phyloP scores from a whole-genome alignment of 345 rosid genomes.

The Combretum micranthum region DNA sequence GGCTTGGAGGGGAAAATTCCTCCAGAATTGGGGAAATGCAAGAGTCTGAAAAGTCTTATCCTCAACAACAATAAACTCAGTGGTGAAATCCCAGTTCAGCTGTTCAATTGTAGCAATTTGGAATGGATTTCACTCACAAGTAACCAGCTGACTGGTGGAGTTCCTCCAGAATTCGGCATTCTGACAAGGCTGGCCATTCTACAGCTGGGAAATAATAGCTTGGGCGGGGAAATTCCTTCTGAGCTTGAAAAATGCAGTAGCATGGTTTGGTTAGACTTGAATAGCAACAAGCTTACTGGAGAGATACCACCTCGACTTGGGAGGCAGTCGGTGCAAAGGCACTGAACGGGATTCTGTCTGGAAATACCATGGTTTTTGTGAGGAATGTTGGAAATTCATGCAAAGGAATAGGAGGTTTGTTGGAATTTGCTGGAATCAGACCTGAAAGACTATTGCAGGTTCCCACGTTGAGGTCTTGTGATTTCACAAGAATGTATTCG shows the following conservation, averaged over 20 bases:
- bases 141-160: slow-evolving; percentile 60
- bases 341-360: slow-evolving; percentile 64
- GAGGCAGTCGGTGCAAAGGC: slow-evolving; percentile 80
- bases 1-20: slow-evolving; percentile 74
- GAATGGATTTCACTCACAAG: slow-evolving; percentile 94
- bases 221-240: slow-evolving; percentile 73
- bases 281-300: slow-evolving; percentile 83
- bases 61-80: slow-evolving; percentile 75
- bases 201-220: slow-evolving; percentile 87
- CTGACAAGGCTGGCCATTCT: slow-evolving; percentile 77
- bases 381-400: slow-evolving; percentile 91
- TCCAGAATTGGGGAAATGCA: slow-evolving; percentile 65
- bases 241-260: slow-evolving; percentile 88
- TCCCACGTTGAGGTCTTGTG: slow-evolving; percentile 71
- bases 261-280: slow-evolving; percentile 86
- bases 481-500: slow-evolving; percentile 84
- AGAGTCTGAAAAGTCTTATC: slow-evolving; percentile 66
- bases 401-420: slow-evolving; percentile 87
- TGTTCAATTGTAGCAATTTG: slow-evolving; percentile 73
- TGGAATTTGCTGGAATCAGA: slow-evolving; percentile 87
- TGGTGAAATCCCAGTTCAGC: slow-evolving; percentile 73
- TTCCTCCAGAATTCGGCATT: slow-evolving; percentile 56
- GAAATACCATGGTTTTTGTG: slow-evolving; percentile 82
- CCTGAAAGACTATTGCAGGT: slow-evolving; percentile 78
- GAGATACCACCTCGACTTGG: slow-evolving; percentile 87